phyloP scores from a whole-genome alignment of 2,329 filamentous ascomycete species.

The Ophiocordyceps robertsii region DNA sequence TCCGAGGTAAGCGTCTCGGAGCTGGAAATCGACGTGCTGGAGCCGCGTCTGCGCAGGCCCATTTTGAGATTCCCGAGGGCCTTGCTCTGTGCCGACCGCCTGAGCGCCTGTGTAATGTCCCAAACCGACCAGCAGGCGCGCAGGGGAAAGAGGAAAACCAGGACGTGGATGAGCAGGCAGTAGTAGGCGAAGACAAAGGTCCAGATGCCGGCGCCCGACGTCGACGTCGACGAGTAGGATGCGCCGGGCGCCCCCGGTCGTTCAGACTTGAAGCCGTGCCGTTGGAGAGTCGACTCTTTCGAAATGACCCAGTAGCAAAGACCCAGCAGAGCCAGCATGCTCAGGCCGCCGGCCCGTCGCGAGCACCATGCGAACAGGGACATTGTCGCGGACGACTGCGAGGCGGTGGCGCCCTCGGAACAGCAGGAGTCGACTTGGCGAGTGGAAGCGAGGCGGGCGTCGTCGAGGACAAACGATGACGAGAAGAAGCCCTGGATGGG shows the following conservation, averaged over 20 bases:
- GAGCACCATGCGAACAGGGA: slow-evolving; percentile 40
- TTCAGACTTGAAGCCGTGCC: slow-evolving; percentile 29
- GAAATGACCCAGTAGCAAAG: slow-evolving; percentile 44
- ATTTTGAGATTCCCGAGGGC: slow-evolving; percentile 30
- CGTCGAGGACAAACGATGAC: neutral
- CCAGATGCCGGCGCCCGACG: slow-evolving; percentile 32
- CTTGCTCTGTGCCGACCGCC: slow-evolving; percentile 29
- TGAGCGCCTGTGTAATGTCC: slow-evolving; percentile 39
- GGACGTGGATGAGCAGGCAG: slow-evolving; percentile 48
- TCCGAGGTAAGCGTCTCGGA: slow-evolving; percentile 39
- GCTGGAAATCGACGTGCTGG: slow-evolving; percentile 41
- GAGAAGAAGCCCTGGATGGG: neutral
- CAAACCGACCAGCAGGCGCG: slow-evolving; percentile 49
- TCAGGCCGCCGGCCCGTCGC: slow-evolving; percentile 39
- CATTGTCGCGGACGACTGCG: slow-evolving; percentile 21
- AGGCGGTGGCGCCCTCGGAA: neutral
- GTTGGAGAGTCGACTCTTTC: slow-evolving; percentile 29
- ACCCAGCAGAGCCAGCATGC: slow-evolving; percentile 32
- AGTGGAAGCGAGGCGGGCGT: neutral
- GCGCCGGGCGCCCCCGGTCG: slow-evolving; percentile 21
- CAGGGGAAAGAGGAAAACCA: slow-evolving; percentile 50
- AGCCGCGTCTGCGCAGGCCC: slow-evolving; percentile 33
- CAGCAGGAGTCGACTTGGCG: neutral
- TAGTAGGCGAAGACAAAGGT: slow-evolving; percentile 49
- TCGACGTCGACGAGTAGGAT: slow-evolving; percentile 16